Conservation (phyloP, 2,329 filamentous ascomycete species). For the Calonectria hawksworthii region DNA sequence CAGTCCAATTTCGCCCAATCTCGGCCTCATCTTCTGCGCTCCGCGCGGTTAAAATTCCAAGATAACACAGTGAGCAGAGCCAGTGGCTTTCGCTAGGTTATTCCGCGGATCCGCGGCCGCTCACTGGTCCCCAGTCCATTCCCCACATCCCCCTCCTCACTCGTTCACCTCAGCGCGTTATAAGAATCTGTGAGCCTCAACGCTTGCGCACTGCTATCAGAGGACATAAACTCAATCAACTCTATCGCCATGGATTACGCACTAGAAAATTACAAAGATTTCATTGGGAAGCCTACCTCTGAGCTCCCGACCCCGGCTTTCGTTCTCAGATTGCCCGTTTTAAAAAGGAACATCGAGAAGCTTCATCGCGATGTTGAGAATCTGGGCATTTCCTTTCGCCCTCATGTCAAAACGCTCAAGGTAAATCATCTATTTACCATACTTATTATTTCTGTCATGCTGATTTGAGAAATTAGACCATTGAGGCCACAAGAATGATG, state of each 20-base stretch:
- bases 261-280: slow-evolving; percentile 49
- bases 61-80: neutral
- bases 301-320: slow-evolving; percentile 56
- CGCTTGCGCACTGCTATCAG: neutral
- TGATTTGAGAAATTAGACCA: slow-evolving; percentile 43
- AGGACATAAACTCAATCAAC: neutral
- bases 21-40: slow-evolving; percentile 28
- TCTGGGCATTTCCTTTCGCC: slow-evolving; percentile 54
- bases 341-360: slow-evolving; percentile 54
- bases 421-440: slow-evolving; percentile 31
- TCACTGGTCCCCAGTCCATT: neutral
- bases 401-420: slow-evolving; percentile 62
- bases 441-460: neutral
- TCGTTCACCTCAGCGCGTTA: neutral
- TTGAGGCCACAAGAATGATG: slow-evolving; percentile 57
- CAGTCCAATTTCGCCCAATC: neutral
- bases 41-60: slow-evolving; percentile 14
- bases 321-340: slow-evolving; percentile 53
- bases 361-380: slow-evolving; percentile 56
- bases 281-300: slow-evolving; percentile 50
- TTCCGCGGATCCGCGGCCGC: slow-evolving; percentile 5
- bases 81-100: neutral
- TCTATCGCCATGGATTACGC: slow-evolving; percentile 42
- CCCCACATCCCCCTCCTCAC: slow-evolving; percentile 21
- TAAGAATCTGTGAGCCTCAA: neutral